Base-by-base conservation (phyloP, 148 eudicot genomes). In the Gaultheria prostrata region DNA sequence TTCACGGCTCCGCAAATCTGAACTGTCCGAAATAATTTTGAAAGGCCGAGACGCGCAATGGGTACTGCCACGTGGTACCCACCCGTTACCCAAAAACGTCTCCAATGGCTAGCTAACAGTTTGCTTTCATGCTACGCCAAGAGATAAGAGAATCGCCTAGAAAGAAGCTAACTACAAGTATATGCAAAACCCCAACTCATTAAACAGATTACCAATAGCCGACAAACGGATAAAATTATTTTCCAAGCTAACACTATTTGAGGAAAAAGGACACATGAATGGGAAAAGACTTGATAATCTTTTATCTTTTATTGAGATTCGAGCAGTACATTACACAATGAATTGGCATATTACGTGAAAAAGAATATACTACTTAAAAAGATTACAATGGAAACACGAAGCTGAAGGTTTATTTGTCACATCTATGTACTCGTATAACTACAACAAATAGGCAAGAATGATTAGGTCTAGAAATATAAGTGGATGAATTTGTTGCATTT, bases 401-500 rank as follows among this genome's bases (percentile, higher is more conserved):
- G 12, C 30, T 78, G 51, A 59, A 56, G 4, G 35, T 30, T 20
- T 65, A 1, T 18, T 14, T 65, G 35, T 30, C 73, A 48, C 24
- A 26, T 45, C 21, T 8, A 32, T 61, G 82, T 17, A 30, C 18
- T 6, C 4, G 32, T 77, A 26, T 51, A 30, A 53, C 17, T 18
- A 13, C 61, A 53, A 50, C n/a, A 53, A 4, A 53, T 8, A 53
- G 24, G 14, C 63, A 77, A 79, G 77, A 59, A 69, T 32, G 46
- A 45, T 0, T 67, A 15, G 45, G 10, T 50, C 89, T 91, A 90
- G 78, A 84, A 88, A 54, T 89, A 90, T 54, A 90, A 21, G 91
- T 85, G 1, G 94, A 93, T 53, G 89, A 87, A 54, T 92, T 87
- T n/a, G 89, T 82, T 17, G 88, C 89, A 77, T 91, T 93, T 53